These are phyloP conservation scores for Trichoderma atrobrunneum DNA, from an alignment of 2,329 filamentous ascomycete species.

Conservation along the genomic window DNA sequence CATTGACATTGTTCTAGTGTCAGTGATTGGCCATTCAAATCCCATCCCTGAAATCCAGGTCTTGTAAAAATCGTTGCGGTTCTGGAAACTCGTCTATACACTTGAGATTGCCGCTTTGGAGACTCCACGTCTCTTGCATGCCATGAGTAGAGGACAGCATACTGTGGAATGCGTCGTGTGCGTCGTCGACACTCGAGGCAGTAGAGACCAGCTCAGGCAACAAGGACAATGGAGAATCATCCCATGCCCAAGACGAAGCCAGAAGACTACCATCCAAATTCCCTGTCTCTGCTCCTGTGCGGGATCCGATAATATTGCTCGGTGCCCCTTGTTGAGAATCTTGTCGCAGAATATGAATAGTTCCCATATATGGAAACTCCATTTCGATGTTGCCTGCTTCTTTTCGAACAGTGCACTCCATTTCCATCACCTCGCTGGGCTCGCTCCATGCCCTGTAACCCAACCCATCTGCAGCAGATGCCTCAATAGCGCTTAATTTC, in stretches of 20 bases:
- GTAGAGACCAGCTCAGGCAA: not conserved
- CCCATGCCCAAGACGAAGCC: not conserved
- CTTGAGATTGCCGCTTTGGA: not conserved
- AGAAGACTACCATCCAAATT: not conserved
- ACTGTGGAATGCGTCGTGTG: not conserved
- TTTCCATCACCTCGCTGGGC: not conserved
- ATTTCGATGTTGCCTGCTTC: not conserved
- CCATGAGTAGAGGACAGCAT: not conserved
- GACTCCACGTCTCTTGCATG: not conserved
- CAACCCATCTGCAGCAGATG: not conserved
- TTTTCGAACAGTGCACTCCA: not conserved
- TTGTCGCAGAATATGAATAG: not conserved
- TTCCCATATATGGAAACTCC: not conserved
- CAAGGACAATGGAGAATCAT: not conserved
- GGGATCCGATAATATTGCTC: not conserved
- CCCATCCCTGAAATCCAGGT: not conserved
- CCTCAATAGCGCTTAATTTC: not conserved
- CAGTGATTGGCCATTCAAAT: not conserved
- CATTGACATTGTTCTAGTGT: not conserved
- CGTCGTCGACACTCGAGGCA: not conserved
- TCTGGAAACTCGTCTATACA: not conserved
- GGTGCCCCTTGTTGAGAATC: not conserved
- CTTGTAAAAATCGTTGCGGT: not conserved
- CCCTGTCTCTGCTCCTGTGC: not conserved
- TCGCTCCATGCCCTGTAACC: not conserved